Conservation (phyloP, 2,329 filamentous ascomycete species). For the Talaromyces sp. region DNA sequence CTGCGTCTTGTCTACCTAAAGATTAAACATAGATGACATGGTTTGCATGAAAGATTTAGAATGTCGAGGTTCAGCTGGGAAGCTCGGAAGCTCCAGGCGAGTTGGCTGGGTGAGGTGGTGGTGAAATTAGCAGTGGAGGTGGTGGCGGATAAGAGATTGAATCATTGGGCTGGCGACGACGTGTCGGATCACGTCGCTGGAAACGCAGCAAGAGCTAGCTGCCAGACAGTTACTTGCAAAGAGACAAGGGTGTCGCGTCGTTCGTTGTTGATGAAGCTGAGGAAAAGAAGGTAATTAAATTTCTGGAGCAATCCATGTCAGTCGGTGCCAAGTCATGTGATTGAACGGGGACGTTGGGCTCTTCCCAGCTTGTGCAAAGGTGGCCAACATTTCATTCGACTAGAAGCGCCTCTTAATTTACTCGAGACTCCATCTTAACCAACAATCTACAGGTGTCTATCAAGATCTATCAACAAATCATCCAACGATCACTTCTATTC, state of each 20-base stretch:
- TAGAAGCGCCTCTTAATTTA: slow-evolving; percentile 4
- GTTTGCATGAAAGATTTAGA: neutral
- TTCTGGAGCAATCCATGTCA: slow-evolving; percentile 5
- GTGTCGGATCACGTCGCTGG: neutral
- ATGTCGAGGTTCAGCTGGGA: neutral
- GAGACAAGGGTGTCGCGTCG: neutral
- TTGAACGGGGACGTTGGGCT: slow-evolving; percentile 1
- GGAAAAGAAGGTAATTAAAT: neutral
- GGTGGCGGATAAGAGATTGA: slow-evolving; percentile 10
- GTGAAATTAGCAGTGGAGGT: slow-evolving; percentile 13
- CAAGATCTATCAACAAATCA: neutral
- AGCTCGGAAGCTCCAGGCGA: neutral
- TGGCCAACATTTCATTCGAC: neutral
- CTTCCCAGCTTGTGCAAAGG: neutral
- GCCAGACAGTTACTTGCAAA: neutral
- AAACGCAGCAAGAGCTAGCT: neutral
- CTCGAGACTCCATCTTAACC: neutral
- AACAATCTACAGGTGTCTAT: neutral
- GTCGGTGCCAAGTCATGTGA: slow-evolving; percentile 6
- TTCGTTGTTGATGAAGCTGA: slow-evolving; percentile 23
- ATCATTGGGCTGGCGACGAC: slow-evolving; percentile 3
- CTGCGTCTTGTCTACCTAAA: neutral
- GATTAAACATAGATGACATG: neutral
- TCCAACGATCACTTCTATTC: neutral
- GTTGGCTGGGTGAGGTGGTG: neutral